Conservation (phyloP, 2,329 filamentous ascomycete species). For the Magnaporthales sp. region DNA sequence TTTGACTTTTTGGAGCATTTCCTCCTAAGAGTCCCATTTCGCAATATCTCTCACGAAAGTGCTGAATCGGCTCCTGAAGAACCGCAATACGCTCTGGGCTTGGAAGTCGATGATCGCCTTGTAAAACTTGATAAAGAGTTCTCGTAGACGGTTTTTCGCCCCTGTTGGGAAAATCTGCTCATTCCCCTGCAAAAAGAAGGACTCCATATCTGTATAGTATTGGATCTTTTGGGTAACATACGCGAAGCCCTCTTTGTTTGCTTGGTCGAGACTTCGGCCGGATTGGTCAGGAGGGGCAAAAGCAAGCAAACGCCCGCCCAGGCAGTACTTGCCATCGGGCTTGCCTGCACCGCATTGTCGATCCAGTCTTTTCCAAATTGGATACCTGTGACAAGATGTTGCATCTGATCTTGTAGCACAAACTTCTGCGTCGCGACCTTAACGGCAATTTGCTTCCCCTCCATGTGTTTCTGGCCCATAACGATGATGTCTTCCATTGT, state of each 20-base stretch:
- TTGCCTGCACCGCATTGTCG: constrained; percentile 1
- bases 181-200: constrained; percentile 2
- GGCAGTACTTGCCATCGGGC: neutral
- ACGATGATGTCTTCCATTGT: constrained; percentile 1
- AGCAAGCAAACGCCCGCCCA: constrained; percentile 5
- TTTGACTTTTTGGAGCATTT: constrained; percentile 1
- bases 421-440: constrained; percentile 3
- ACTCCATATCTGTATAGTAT: constrained; percentile 7
- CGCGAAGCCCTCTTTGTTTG: constrained; percentile 6
- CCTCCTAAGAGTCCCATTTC: constrained; percentile 6
- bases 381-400: neutral
- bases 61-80: constrained; percentile 6
- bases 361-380: constrained; percentile 4
- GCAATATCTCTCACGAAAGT: constrained; percentile 5
- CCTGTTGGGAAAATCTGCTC: neutral
- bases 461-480: constrained; percentile 6
- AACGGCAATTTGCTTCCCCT: constrained; percentile 4
- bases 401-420: constrained; percentile 5
- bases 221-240: constrained; percentile 7
- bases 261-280: neutral
- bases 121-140: constrained; percentile 5
- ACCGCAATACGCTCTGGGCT: constrained; percentile 6
- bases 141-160: neutral
- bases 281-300: constrained; percentile 7
- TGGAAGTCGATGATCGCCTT: constrained; percentile 8